A percentile compares a stretch with the other conserved stretches of the same genome.
Conservation (phyloP, 352 stramenopile genomes). For the Halophytophthora polymorphica region DNA sequence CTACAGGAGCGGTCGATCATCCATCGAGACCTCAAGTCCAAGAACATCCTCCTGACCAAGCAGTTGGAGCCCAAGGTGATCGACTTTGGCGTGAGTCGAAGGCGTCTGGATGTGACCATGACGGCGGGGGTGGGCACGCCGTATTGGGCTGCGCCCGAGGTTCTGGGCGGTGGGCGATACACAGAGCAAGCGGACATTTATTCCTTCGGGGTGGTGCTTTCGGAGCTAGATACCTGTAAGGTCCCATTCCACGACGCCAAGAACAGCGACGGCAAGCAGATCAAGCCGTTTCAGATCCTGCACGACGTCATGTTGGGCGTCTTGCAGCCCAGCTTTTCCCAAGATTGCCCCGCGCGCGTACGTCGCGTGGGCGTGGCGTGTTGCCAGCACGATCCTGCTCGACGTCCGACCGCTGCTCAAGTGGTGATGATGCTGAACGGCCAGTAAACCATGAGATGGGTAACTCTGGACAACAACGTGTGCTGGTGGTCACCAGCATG, state of each 20-base stretch:
- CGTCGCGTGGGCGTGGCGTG: slow-evolving; percentile 32
- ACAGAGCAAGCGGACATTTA: slow-evolving; percentile 38
- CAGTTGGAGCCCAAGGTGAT: slow-evolving; percentile 58
- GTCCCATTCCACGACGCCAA: slow-evolving; percentile 27
- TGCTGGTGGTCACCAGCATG: no score
- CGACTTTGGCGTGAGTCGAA: slow-evolving; percentile 31
- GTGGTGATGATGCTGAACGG: slow-evolving; percentile 11
- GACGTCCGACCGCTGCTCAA: slow-evolving; percentile 28
- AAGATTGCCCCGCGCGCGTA: slow-evolving; percentile 36
- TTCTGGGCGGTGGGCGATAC: slow-evolving; percentile 25
- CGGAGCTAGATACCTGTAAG: slow-evolving; percentile 31
- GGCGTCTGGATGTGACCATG: slow-evolving; percentile 24
- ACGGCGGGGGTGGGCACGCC: slow-evolving; percentile 22
- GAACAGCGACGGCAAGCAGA: slow-evolving; percentile 20
- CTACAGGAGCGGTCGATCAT: slow-evolving; percentile 24
- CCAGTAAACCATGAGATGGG: not conserved
- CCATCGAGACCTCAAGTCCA: slow-evolving; percentile 36
- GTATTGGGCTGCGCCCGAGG: slow-evolving; percentile 35
- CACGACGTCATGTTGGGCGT: slow-evolving; percentile 33
- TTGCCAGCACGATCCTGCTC: slow-evolving; percentile 33
- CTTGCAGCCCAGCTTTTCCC: slow-evolving; percentile 41
- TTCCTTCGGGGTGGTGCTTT: slow-evolving; percentile 36
- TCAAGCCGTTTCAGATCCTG: slow-evolving; percentile 41
- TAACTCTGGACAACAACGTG: not conserved
- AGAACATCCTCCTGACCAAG: slow-evolving; percentile 70